Percentiles rank a stretch among this genome's conserved stretches.
Evolutionary conservation across 2,329 filamentous ascomycete species (phyloP).

Genomic region (Venturia pyrina): DNA sequence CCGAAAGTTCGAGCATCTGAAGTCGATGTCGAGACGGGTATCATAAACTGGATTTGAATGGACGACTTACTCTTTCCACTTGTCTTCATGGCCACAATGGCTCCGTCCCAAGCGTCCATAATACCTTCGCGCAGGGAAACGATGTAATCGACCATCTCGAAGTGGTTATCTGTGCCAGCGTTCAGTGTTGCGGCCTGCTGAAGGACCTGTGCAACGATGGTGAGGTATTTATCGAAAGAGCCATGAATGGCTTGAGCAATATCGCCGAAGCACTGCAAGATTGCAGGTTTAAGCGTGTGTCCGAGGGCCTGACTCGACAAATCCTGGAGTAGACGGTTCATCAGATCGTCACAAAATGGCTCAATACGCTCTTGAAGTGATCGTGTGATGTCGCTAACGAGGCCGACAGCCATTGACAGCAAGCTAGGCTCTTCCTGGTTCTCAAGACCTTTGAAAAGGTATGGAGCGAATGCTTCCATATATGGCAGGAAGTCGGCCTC

Average conservation of each 20-base stretch:
- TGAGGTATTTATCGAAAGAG: slow-evolving; percentile 85
- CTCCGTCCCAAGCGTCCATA: slow-evolving; percentile 98
- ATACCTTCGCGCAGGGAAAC: slow-evolving; percentile 92
- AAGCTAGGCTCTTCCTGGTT: slow-evolving; percentile 93
- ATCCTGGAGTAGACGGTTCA: slow-evolving; percentile 95
- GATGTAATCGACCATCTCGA: slow-evolving; percentile 96
- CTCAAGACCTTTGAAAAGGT: slow-evolving; percentile 84
- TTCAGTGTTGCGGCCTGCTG: slow-evolving; percentile 85
- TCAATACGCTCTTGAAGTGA: slow-evolving; percentile 83
- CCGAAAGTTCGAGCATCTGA: background rate
- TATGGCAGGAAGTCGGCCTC: slow-evolving; percentile 93
- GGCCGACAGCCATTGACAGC: slow-evolving; percentile 93
- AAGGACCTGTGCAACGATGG: slow-evolving; percentile 84
- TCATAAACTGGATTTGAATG: too few species aligned
- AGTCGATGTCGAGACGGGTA: too few species aligned
- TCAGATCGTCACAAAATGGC: slow-evolving; percentile 93
- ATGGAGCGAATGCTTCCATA: slow-evolving; percentile 90
- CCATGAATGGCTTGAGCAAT: slow-evolving; percentile 90
- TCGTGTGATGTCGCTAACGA: slow-evolving; percentile 92
- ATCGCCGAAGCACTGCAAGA: slow-evolving; percentile 95
- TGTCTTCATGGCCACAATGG: slow-evolving; percentile 86
- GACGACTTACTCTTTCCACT: slow-evolving; percentile 47
- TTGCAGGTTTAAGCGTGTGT: slow-evolving; percentile 96
- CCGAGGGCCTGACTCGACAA: slow-evolving; percentile 75
- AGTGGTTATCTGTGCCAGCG: slow-evolving; percentile 67